These are phyloP conservation scores for Melanomma pulvis-pyrius DNA, from an alignment of 495 filamentous ascomycete species.

Conservation along the genomic window DNA sequence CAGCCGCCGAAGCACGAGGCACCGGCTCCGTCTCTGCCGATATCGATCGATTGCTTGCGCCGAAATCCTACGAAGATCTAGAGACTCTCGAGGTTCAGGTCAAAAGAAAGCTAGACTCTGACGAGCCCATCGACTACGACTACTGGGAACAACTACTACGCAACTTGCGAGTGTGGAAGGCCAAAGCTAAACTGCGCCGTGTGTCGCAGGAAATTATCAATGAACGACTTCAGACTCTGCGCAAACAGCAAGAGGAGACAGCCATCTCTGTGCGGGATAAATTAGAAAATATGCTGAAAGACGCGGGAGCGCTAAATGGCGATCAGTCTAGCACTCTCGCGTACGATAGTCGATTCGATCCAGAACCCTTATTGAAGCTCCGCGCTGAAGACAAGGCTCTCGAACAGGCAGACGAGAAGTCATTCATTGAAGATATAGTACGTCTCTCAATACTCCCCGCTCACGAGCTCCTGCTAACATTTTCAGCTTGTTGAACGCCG, in stretches of 20 bases:
- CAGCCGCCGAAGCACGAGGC: slow-evolving; percentile 66
- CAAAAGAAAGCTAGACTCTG: slow-evolving; percentile 75
- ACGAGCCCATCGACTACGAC: slow-evolving; percentile 92
- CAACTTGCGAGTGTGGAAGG: slow-evolving; percentile 86
- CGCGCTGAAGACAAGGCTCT: slow-evolving; percentile 68
- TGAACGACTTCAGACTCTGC: slow-evolving; percentile 67
- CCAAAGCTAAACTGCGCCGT: slow-evolving; percentile 79
- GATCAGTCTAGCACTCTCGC: not conserved
- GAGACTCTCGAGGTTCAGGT: slow-evolving; percentile 84
- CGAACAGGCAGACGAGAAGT: slow-evolving; percentile 63
- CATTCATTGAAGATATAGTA: slow-evolving; percentile 63
- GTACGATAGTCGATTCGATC: slow-evolving; percentile 56
- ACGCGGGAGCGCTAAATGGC: not conserved
- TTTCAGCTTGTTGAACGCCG: slow-evolving; percentile 60
- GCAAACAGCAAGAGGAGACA: slow-evolving; percentile 69
- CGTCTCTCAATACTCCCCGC: slow-evolving; percentile 32
- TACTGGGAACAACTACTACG: slow-evolving; percentile 94
- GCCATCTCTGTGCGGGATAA: slow-evolving; percentile 64
- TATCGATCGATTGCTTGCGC: slow-evolving; percentile 80
- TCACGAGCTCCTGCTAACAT: not conserved
- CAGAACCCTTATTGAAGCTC: slow-evolving; percentile 70
- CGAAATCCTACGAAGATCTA: slow-evolving; percentile 86
- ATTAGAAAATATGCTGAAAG: slow-evolving; percentile 48
- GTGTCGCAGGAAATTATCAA: slow-evolving; percentile 79
- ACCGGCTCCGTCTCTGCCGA: slow-evolving; percentile 82